phyloP scores from a whole-genome alignment of 768 basidiomycete species.

The Tricholoma terreum region DNA sequence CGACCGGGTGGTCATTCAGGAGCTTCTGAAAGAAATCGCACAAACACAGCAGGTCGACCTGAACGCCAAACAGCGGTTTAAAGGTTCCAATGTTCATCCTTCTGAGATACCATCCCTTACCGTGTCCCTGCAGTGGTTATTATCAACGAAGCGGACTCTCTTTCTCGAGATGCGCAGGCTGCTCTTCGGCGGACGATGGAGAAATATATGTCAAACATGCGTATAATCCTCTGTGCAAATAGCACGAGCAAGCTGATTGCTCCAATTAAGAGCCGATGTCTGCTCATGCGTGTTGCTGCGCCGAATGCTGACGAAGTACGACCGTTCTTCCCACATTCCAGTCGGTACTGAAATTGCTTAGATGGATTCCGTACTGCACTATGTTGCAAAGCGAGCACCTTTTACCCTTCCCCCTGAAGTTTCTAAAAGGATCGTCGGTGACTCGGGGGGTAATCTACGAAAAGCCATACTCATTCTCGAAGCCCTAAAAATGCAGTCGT shows the following conservation, averaged over 20 bases:
- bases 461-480: slow-evolving; percentile 95
- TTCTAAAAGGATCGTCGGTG: slow-evolving; percentile 69
- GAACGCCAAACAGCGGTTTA: slow-evolving; percentile 93
- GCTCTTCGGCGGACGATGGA: slow-evolving; percentile 98
- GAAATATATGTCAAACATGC: slow-evolving; percentile 97
- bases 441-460: slow-evolving; percentile 87
- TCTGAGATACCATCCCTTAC: not conserved
- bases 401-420: slow-evolving; percentile 82
- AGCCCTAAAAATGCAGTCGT: slow-evolving; percentile 97
- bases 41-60: slow-evolving; percentile 98
- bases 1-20: slow-evolving; percentile 93
- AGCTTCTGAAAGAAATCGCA: slow-evolving; percentile 96
- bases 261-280: slow-evolving; percentile 93
- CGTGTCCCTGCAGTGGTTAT: slow-evolving; percentile 69
- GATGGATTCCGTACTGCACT: slow-evolving; percentile 78
- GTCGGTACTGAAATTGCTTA: slow-evolving; percentile 25
- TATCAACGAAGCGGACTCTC: slow-evolving; percentile 95
- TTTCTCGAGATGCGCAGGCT: slow-evolving; percentile 95
- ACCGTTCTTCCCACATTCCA: not conserved
- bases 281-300: slow-evolving; percentile 90
- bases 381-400: slow-evolving; percentile 76
- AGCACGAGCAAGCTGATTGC: slow-evolving; percentile 94
- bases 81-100: slow-evolving; percentile 52
- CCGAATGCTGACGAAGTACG: slow-evolving; percentile 73
- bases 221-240: slow-evolving; percentile 94